These are phyloP conservation scores for Plasmodium reichenowi DNA, from an alignment of 169 alveolate genomes.

Conservation along the genomic window DNA sequence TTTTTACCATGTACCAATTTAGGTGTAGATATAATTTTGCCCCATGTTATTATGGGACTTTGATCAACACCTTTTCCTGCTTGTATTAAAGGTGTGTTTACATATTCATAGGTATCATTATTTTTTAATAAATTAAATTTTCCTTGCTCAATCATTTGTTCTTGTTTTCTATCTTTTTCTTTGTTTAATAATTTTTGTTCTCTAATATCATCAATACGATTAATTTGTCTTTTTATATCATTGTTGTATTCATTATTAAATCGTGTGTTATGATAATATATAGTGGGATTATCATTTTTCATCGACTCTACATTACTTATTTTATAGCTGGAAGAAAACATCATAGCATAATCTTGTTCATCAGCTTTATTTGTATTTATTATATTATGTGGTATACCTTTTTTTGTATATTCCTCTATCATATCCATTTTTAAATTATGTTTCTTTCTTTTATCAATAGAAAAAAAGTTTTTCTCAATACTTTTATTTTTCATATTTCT, in stretches of 20 bases:
- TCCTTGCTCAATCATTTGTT: slow-evolving; percentile 76
- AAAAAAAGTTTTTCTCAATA: slow-evolving; percentile 73
- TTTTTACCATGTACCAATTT: slow-evolving; percentile 5
- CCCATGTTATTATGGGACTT: slow-evolving; percentile 81
- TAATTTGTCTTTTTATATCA: slow-evolving; percentile 53
- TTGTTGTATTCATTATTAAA: slow-evolving; percentile 76
- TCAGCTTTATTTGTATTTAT: slow-evolving; percentile 65
- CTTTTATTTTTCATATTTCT: slow-evolving; percentile 74
- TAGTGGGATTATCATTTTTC: slow-evolving; percentile 21
- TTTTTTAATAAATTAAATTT: slow-evolving; percentile 75
- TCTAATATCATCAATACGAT: slow-evolving; percentile 53
- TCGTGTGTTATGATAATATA: slow-evolving; percentile 71
- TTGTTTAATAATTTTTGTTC: slow-evolving; percentile 43
- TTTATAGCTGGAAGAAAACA: slow-evolving; percentile 33
- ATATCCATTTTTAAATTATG: slow-evolving; percentile 77
- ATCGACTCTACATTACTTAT: slow-evolving; percentile 4
- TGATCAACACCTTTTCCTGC: slow-evolving; percentile 79
- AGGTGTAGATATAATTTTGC: slow-evolving; percentile 53
- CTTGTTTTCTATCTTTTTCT: slow-evolving; percentile 72
- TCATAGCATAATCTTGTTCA: slow-evolving; percentile 70
- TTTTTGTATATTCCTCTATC: slow-evolving; percentile 79
- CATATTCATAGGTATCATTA: slow-evolving; percentile 76
- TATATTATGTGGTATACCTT: slow-evolving; percentile 73
- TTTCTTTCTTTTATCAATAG: slow-evolving; percentile 69
- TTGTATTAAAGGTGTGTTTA: slow-evolving; percentile 79